A percentile compares a stretch with the other conserved stretches of the same genome.
phyloP scores from a whole-genome alignment of 1,284 basidiomycete species.

The Puccinia hordei region DNA sequence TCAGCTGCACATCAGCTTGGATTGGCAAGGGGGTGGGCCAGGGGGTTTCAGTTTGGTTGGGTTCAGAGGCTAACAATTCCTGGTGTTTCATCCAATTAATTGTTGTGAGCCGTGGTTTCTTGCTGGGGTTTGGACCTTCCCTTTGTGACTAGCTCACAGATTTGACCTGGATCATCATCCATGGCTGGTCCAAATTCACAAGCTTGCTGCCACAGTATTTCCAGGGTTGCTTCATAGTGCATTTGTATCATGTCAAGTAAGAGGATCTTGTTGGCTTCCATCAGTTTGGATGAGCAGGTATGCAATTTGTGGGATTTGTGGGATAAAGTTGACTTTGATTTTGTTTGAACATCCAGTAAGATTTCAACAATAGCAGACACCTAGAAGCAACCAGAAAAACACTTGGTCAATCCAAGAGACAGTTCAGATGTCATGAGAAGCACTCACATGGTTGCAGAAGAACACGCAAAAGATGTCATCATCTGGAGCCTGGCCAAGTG shows the following conservation, averaged over 20 bases:
- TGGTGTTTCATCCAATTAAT: too few species aligned
- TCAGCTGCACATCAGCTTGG: too few species aligned
- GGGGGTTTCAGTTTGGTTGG: too few species aligned
- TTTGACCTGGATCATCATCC: conserved; percentile 58
- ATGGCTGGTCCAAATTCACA: conserved; percentile 62
- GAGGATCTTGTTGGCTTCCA: conserved; percentile 56
- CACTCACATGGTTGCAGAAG: conserved; percentile 71
- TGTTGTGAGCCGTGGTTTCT: too few species aligned
- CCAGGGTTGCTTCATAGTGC: conserved; percentile 71
- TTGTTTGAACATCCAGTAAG: neutral
- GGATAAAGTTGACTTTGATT: conserved; percentile 52
- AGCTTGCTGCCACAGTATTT: conserved; percentile 62
- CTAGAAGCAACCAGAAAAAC: conserved; percentile 14
- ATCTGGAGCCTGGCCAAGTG: conserved; percentile 61
- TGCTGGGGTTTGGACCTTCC: too few species aligned
- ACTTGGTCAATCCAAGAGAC: neutral
- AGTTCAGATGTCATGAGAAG: neutral
- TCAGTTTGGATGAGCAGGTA: conserved; percentile 51
- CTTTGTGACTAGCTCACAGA: too few species aligned
- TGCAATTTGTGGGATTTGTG: neutral
- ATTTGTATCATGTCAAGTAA: conserved; percentile 72
- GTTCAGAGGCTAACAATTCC: too few species aligned
- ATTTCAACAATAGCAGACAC: conserved; percentile 24
- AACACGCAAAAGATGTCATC: conserved; percentile 82
- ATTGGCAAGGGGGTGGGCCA: too few species aligned